Base-by-base conservation (phyloP, 73 alveolate genomes). In the Paramecium sonneborni region DNA sequence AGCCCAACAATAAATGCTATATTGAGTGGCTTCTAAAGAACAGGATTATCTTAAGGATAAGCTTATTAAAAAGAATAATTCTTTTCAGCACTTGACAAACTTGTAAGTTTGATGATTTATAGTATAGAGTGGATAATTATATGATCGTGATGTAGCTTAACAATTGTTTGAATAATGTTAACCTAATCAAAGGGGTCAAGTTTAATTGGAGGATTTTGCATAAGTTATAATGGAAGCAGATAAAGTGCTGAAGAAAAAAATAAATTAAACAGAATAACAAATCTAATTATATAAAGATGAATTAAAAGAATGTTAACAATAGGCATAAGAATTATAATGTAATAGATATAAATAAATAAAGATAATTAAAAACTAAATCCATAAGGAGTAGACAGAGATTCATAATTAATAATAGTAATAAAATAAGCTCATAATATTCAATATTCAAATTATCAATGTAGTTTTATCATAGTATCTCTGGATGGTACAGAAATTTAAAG, bases 101-200 rank as follows among this genome's bases (percentile, higher is more conserved):
- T 79, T 8, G 90, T 79, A 79, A 34, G 5, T 9, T n/a, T 79
- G 8, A 20, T 14, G 18, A 8, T 24, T 79, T 41, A 26, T 38
- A 18, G 24, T 12, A 18, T 79, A 79, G 90, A 43, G 15, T 23
- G 90, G 90, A 21, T 9, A 46, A 79, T 44, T 24, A 37, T 79
- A 43, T 79, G 90, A 79, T 44, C 46, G 90, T n/a, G 90, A 79
- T 5, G 90, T 79, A 8, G 90, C 90, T 24, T 20, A 79, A 79
- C 26, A 79, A 46, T 21, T 79, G 2, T 79, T 79, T 46, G 90
- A 79, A 46, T 79, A 79, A 79, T 79, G 90, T 14, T 38, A 43
- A 46, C 21, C 76, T 18, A 79, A 79, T 44, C 15, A 79, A 46
- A 79, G 90, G 10, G 74, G 90, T 38, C 28, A 79, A 10, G 90